Evolutionary conservation across 768 basidiomycete species (phyloP).

Genomic region (Paxillus ammoniavirescens): DNA sequence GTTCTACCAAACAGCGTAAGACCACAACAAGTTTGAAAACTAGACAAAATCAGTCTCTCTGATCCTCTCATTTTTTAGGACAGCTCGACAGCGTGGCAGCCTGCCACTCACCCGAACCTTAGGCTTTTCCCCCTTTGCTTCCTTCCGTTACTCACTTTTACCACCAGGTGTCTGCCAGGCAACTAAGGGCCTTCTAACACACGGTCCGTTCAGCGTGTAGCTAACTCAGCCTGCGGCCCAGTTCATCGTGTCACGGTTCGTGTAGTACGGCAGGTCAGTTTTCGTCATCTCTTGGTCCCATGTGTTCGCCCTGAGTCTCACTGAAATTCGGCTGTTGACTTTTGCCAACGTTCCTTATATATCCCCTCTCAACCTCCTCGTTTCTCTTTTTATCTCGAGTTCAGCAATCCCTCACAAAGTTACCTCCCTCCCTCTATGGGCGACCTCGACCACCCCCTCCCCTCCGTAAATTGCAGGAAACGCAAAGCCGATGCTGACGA

Average conservation of each 20-base stretch:
- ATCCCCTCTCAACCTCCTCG: slow-evolving; percentile 20
- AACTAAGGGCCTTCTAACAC: slow-evolving; percentile 17
- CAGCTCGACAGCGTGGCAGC: slow-evolving; percentile 33
- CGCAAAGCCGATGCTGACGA: slow-evolving; percentile 64
- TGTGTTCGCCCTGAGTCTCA: slow-evolving; percentile 35
- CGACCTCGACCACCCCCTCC: slow-evolving; percentile 55
- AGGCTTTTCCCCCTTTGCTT: slow-evolving; percentile 21
- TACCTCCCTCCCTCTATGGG: slow-evolving; percentile 47
- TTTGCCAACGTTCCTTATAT: slow-evolving; percentile 30
- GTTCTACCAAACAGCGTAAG: slow-evolving; percentile 25
- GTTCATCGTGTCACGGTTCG: background rate
- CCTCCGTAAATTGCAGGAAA: slow-evolving; percentile 55
- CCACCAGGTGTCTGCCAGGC: slow-evolving; percentile 30
- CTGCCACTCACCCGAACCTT: slow-evolving; percentile 20
- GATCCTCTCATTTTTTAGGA: slow-evolving; percentile 15
- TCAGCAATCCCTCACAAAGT: slow-evolving; percentile 18
- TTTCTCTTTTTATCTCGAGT: slow-evolving; percentile 13
- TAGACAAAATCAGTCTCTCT: slow-evolving; percentile 5
- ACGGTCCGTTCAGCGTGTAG: slow-evolving; percentile 1
- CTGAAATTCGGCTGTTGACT: slow-evolving; percentile 15
- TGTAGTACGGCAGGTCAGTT: slow-evolving; percentile 18
- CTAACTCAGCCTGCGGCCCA: background rate
- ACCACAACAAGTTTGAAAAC: background rate
- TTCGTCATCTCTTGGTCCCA: slow-evolving; percentile 27
- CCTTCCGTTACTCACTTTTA: slow-evolving; percentile 20